Conservation (phyloP, 2,329 filamentous ascomycete genomes). For the Colletotrichum acutatum region DNA sequence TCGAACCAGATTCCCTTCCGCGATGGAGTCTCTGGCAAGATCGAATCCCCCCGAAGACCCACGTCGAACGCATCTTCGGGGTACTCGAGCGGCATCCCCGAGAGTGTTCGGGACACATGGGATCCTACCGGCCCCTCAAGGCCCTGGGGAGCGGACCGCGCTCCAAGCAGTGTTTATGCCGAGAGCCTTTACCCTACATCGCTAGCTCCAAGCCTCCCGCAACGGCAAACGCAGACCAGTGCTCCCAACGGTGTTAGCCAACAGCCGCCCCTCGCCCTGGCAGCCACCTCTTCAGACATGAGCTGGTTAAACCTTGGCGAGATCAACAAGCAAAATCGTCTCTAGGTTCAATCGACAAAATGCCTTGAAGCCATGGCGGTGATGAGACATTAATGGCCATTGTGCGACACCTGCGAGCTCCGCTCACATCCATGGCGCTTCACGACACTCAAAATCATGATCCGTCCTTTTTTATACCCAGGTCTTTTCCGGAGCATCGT, state of each 20-base stretch:
- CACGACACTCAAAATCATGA: constrained; percentile 37
- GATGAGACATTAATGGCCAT: constrained; percentile 25
- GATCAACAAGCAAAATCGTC: constrained; percentile 36
- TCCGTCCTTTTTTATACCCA: constrained; percentile 38
- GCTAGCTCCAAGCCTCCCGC: constrained; percentile 49
- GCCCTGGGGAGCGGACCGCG: constrained; percentile 62
- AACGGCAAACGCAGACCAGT: constrained; percentile 40
- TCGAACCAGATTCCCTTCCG: constrained; percentile 60
- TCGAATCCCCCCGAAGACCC: constrained; percentile 60
- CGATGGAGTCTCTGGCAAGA: constrained; percentile 69
- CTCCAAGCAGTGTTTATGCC: constrained; percentile 63
- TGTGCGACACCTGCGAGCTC: constrained; percentile 24
- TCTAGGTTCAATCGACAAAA: constrained; percentile 6
- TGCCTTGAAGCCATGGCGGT: constrained; percentile 30
- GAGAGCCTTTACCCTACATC: constrained; percentile 56
- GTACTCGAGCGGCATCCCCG: constrained; percentile 74
- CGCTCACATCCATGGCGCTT: constrained; percentile 33
- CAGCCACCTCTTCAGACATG: constrained; percentile 72
- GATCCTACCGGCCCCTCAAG: constrained; percentile 56
- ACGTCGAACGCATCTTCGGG: constrained; percentile 63
- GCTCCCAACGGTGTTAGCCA: constrained; percentile 52
- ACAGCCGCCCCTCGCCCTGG: constrained; percentile 62
- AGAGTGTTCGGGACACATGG: constrained; percentile 70
- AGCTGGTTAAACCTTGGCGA: constrained; percentile 82
- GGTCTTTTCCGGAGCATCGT: constrained; percentile 38